Percentiles rank a stretch among this genome's conserved stretches.
Evolutionary conservation across 2,329 filamentous ascomycete species (phyloP).

Genomic region (Periglandula ipomoeae): DNA sequence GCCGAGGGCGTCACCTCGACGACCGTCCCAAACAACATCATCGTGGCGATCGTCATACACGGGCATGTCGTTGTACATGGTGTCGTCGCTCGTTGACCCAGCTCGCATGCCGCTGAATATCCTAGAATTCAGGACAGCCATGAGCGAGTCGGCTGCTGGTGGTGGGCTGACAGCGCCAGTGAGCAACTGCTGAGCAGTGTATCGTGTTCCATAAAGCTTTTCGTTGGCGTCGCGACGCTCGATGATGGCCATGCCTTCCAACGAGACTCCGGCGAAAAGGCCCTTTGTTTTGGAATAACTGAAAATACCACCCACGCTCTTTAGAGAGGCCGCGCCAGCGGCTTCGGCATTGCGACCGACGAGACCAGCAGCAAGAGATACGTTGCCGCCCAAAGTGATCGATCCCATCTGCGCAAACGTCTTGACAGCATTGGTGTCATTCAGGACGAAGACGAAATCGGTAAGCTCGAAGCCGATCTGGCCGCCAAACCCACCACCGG

Average conservation of each 20-base stretch:
- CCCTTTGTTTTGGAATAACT: constrained; percentile 98
- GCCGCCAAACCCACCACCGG: constrained; percentile 73
- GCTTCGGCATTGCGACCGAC: constrained; percentile 93
- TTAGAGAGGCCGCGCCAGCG: constrained; percentile 84
- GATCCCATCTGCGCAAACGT: constrained; percentile 90
- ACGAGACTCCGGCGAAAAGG: constrained; percentile 86
- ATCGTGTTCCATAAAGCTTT: constrained; percentile 80
- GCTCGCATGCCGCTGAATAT: constrained; percentile 62
- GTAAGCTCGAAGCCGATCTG: constrained; percentile 84
- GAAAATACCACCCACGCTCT: constrained; percentile 85
- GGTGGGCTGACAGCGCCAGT: constrained; percentile 70
- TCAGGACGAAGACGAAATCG: constrained; percentile 97
- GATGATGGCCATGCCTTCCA: constrained; percentile 88
- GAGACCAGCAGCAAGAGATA: constrained; percentile 88
- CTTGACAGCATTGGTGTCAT: constrained; percentile 80
- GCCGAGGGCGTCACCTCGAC: constrained; percentile 59
- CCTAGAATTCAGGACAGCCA: constrained; percentile 76
- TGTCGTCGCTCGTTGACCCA: constrained; percentile 37
- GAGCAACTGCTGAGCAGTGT: constrained; percentile 75
- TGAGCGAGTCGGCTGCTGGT: constrained; percentile 72
- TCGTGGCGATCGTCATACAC: constrained; percentile 80
- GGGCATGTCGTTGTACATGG: constrained; percentile 89
- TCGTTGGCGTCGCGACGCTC: constrained; percentile 95
- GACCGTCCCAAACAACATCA: constrained; percentile 74
- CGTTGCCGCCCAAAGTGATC: constrained; percentile 89